Evolutionary conservation across 495 filamentous ascomycete species (phyloP).

Genomic region (Hyaloscypha hepaticicola): DNA sequence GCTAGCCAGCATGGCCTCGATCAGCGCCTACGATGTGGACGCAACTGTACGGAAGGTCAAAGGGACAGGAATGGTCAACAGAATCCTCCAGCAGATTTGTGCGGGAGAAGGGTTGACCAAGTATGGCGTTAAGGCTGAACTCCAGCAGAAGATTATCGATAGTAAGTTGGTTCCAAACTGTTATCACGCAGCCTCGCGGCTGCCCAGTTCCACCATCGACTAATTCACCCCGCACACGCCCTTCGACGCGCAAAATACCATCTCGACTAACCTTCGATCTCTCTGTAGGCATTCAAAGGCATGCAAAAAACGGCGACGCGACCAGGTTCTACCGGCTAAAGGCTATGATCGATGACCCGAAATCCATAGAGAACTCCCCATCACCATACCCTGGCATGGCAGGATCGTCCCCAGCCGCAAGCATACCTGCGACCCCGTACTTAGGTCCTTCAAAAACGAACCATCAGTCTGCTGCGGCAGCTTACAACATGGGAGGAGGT

Average conservation of each 20-base stretch:
- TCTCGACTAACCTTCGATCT: neutral
- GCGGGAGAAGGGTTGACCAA: slow-evolving; percentile 65
- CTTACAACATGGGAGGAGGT: neutral
- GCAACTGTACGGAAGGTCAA: slow-evolving; percentile 36
- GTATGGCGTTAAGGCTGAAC: slow-evolving; percentile 74
- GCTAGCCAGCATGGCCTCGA: slow-evolving; percentile 29
- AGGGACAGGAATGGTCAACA: slow-evolving; percentile 53
- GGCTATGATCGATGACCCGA: slow-evolving; percentile 35
- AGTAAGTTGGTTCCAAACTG: slow-evolving; percentile 55
- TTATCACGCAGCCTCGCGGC: slow-evolving; percentile 1
- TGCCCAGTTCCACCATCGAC: neutral
- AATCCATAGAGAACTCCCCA: neutral
- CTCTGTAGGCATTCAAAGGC: slow-evolving; percentile 15
- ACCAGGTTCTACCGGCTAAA: slow-evolving; percentile 38
- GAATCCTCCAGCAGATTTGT: slow-evolving; percentile 71
- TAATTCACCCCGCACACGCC: neutral
- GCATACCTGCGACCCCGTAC: slow-evolving; percentile 26
- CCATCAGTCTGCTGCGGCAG: neutral
- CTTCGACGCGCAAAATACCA: neutral
- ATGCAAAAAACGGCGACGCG: slow-evolving; percentile 32
- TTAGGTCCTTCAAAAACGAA: slow-evolving; percentile 20
- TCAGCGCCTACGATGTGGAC: slow-evolving; percentile 40
- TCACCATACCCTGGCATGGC: neutral
- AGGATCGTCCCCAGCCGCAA: neutral
- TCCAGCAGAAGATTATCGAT: slow-evolving; percentile 72